These are phyloP conservation scores for Nitzschia sp. DNA, from an alignment of 108 stramenopile genomes.

Conservation along the genomic window DNA sequence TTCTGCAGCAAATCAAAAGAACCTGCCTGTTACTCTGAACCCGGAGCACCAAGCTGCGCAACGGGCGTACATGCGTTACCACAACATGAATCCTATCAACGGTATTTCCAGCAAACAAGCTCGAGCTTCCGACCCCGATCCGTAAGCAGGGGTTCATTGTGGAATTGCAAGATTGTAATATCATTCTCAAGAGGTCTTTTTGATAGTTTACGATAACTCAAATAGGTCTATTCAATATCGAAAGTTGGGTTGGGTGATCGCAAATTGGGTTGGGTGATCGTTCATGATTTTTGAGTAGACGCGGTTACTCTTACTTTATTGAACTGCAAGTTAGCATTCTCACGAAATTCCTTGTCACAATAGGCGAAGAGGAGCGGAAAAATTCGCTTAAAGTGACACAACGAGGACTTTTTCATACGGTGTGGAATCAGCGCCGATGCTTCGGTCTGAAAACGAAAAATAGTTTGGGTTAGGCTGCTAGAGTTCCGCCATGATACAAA, in stretches of 20 bases:
- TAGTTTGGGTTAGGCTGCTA: too few species aligned
- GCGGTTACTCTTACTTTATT: too few species aligned
- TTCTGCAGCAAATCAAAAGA: conserved; percentile 38
- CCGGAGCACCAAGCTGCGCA: conserved; percentile 84
- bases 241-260: background rate
- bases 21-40: conserved; percentile 75
- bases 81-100: conserved; percentile 92
- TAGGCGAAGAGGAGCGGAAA: too few species aligned
- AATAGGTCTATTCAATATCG: background rate
- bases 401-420: too few species aligned
- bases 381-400: too few species aligned
- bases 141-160: conserved; percentile 24
- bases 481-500: too few species aligned
- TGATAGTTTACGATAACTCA: background rate
- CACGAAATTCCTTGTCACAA: too few species aligned
- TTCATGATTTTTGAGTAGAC: too few species aligned
- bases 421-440: too few species aligned
- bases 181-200: background rate
- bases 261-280: too few species aligned
- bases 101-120: conserved; percentile 76
- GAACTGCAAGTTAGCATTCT: too few species aligned
- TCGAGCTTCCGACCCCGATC: conserved; percentile 49
- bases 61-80: conserved; percentile 92
- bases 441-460: too few species aligned
- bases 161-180: background rate